A percentile compares a stretch with the other conserved stretches of the same genome.
Conservation (phyloP, 805 yeast species). For the Ogataea sp. region DNA sequence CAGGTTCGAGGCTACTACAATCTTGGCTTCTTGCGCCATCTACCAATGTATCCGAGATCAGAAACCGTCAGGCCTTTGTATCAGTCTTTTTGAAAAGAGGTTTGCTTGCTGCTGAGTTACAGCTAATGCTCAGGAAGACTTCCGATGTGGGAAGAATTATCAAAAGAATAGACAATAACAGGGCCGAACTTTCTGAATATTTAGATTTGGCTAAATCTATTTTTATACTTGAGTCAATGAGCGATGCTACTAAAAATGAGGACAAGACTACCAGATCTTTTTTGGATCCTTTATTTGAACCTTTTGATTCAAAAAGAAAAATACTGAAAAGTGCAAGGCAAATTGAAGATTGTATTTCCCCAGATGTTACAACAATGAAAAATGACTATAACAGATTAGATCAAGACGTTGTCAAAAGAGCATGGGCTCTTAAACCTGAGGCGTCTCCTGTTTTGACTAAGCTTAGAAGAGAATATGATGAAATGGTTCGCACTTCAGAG, state of each 20-base stretch:
- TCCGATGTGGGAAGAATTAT: slow-evolving; percentile 55
- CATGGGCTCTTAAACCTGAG: slow-evolving; percentile 18
- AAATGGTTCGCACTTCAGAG: slow-evolving; percentile 6
- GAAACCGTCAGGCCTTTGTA: slow-evolving; percentile 46
- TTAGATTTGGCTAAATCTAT: slow-evolving; percentile 21
- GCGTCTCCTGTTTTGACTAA: slow-evolving; percentile 12
- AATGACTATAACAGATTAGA: slow-evolving; percentile 13
- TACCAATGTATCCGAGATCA: slow-evolving; percentile 47
- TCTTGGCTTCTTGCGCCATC: slow-evolving; percentile 83
- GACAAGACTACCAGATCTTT: slow-evolving; percentile 3
- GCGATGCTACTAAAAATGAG: slow-evolving; percentile 5
- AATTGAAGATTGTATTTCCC: slow-evolving; percentile 19
- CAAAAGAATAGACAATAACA: slow-evolving; percentile 42
- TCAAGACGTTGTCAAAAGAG: slow-evolving; percentile 13
- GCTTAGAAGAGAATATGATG: slow-evolving; percentile 14
- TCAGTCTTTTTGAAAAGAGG: slow-evolving; percentile 28
- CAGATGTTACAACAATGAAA: slow-evolving; percentile 10
- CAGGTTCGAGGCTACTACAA: slow-evolving; percentile 73
- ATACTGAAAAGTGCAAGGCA: slow-evolving; percentile 17
- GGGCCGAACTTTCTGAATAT: slow-evolving; percentile 22
- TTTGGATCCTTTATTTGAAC: slow-evolving; percentile 13
- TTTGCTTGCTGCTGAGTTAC: slow-evolving; percentile 22
- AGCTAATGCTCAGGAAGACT: slow-evolving; percentile 32
- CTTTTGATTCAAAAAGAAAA: slow-evolving; percentile 7
- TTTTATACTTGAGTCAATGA: slow-evolving; percentile 20